Evolutionary conservation across 345 rosid species (phyloP).

Genomic region (Iberis pinnata): DNA sequence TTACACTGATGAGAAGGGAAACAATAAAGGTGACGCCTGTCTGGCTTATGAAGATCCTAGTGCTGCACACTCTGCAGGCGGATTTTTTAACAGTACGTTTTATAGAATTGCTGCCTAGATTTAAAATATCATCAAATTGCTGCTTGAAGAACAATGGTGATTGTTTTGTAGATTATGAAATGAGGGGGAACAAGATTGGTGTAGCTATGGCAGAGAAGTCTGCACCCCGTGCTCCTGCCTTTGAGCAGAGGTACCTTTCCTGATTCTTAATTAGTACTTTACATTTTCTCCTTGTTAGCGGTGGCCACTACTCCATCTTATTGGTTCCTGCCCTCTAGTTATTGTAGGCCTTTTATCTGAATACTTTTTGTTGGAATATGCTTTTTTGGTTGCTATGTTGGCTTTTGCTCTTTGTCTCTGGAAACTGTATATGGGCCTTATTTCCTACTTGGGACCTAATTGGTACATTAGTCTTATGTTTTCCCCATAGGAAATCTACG

Average conservation of each 20-base stretch:
- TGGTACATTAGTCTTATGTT: too few species aligned
- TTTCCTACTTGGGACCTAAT: neutral
- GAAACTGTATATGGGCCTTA: neutral
- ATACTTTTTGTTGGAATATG: neutral
- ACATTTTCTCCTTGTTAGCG: neutral
- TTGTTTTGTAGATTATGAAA: constrained; percentile 55
- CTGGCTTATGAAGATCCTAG: constrained; percentile 93
- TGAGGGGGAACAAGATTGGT: constrained; percentile 71
- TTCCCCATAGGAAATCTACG: neutral
- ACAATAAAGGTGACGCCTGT: constrained; percentile 84
- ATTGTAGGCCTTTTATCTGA: neutral
- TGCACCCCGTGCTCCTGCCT: constrained; percentile 54
- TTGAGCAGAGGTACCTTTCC: constrained; percentile 55
- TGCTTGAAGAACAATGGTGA: constrained; percentile 3
- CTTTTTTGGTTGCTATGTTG: neutral
- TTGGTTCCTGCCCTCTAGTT: neutral
- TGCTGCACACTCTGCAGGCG: constrained; percentile 92
- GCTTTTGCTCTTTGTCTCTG: neutral
- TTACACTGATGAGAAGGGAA: constrained; percentile 89
- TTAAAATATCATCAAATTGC: neutral
- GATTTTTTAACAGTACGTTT: constrained; percentile 66
- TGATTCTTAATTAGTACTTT: constrained; percentile 5
- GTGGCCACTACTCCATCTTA: neutral
- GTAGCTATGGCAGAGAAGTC: constrained; percentile 95
- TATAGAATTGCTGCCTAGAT: constrained; percentile 2